A percentile compares a stretch with the other conserved stretches of the same genome.
Evolutionary conservation across 306 rosid genomes (phyloP).

Genomic region (Nissolia schottii): DNA sequence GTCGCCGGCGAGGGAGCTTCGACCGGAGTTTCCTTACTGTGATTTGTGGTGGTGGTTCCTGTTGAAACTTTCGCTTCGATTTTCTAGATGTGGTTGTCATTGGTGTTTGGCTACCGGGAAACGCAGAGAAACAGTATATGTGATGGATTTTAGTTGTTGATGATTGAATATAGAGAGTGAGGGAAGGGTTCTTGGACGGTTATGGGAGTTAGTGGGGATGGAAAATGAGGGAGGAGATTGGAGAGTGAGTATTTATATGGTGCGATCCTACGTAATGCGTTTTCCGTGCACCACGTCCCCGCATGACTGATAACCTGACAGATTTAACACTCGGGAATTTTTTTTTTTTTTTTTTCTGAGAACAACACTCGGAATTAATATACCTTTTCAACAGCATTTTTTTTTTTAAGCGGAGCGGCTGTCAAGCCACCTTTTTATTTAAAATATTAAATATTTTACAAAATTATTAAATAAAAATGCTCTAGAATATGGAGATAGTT

Average conservation of each 20-base stretch:
- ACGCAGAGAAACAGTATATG: background rate
- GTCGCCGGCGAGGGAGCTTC: conserved; percentile 54
- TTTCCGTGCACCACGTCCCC: conserved; percentile 39
- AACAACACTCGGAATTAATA: too few relatives aligned
- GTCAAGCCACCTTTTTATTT: too few relatives aligned
- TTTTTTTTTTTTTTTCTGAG: too few relatives aligned
- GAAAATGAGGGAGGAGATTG: conserved; percentile 19
- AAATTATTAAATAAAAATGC: too few relatives aligned
- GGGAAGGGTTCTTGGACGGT: conserved; percentile 39
- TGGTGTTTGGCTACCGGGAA: conserved; percentile 11
- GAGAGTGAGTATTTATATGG: conserved; percentile 27
- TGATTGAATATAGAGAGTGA: conserved; percentile 3
- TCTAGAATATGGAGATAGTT: too few relatives aligned
- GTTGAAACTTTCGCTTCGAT: conserved; percentile 37
- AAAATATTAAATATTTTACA: too few relatives aligned
- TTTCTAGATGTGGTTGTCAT: conserved; percentile 40
- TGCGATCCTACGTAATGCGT: conserved; percentile 37
- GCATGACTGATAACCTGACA: background rate
- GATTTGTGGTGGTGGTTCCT: conserved; percentile 7
- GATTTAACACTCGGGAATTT: background rate
- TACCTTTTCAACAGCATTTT: too few relatives aligned
- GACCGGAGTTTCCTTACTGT: conserved; percentile 69
- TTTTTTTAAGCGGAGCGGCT: too few relatives aligned
- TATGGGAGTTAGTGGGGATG: conserved; percentile 33
- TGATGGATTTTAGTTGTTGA: background rate